Evolutionary conservation across 1,284 basidiomycete genomes (phyloP), one percentile per base, ranked within the genome.

Genomic region (Cryptococcus jaspeensis): DNA sequence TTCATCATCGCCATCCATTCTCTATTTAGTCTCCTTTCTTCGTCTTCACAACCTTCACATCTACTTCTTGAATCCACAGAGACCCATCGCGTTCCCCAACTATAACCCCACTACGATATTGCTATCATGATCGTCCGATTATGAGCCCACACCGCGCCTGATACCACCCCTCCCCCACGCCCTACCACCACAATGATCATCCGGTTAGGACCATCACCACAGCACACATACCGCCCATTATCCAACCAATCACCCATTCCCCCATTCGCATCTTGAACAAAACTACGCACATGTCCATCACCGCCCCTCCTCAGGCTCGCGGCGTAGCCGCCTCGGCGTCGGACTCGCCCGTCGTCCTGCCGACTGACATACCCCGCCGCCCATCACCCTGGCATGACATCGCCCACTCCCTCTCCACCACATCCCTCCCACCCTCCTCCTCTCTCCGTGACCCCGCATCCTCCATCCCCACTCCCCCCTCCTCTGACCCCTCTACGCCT

Each of bases 321-420:
- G 22, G 40, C n/a, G 11, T 42, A 22, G 22, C 13, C 22, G n/a
- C 40, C 15, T 8, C 40, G 13, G 40, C 40, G 16, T n/a, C 40
- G 16, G 40, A 8, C 40, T 55, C 49, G n/a, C 38, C 57, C 2
- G 40, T 43, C 16, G 23, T 45, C 5, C 22, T 50, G 35, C 53
- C 58, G 8, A 52, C 54, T 20, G 58, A 62, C 39, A 59, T 61
- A 40, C 39, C 61, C 13, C 63, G 71, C 5, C 66, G 71, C 5
- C 73, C 73, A 5, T 76, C 74, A 40, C 74, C 74, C 59, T 76
- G 74, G 74, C 66, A 70, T 39, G 70, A 74, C 9, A 60, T 76
- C 32, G 69, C 71, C 9, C 72, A 75, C 56, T 68, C 66, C 9
- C 59, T 73, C 3, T 71, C 67, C 9, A 65, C 71, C 28, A 66